These are phyloP conservation scores for Yamadazyma songkhlaensis DNA, from an alignment of 1,139 yeast species.

Conservation along the genomic window DNA sequence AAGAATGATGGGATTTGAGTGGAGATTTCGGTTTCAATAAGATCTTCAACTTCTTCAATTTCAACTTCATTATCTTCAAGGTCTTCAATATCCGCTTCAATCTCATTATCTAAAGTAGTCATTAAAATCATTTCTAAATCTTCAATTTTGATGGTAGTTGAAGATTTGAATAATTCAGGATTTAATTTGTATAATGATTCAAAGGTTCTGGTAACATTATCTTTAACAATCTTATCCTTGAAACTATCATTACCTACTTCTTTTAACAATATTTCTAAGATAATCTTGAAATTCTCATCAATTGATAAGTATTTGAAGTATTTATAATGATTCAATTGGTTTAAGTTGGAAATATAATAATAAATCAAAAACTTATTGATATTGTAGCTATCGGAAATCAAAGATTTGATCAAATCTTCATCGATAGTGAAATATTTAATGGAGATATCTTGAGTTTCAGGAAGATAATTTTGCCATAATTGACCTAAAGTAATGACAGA, in stretches of 20 bases:
- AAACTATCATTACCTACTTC: constrained; percentile 12
- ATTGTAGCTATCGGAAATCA: constrained; percentile 24
- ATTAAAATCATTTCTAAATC: constrained; percentile 69
- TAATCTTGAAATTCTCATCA: constrained; percentile 19
- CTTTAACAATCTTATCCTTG: constrained; percentile 21
- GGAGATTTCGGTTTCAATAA: constrained; percentile 9
- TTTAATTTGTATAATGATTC: constrained; percentile 43
- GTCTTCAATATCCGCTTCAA: constrained; percentile 19
- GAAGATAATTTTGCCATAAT: constrained; percentile 31
- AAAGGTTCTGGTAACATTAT: constrained; percentile 37
- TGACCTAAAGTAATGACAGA: constrained; percentile 43
- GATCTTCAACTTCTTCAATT: constrained; percentile 8
- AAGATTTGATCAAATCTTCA: constrained; percentile 8
- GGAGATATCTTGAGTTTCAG: background rate
- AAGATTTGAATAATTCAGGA: constrained; percentile 36
- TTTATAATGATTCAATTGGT: constrained; percentile 17
- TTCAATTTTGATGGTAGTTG: constrained; percentile 36
- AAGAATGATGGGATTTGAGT: constrained; percentile 37
- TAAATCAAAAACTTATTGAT: constrained; percentile 29
- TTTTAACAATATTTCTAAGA: constrained; percentile 23
- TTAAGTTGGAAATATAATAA: constrained; percentile 23
- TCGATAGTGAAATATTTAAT: constrained; percentile 7
- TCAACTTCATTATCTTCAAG: constrained; percentile 8
- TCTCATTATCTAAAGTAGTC: constrained; percentile 45
- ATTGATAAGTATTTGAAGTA: constrained; percentile 24